Evolutionary conservation across 2,329 filamentous ascomycete genomes (phyloP).

Genomic region (Phyllosticta capitalensis): DNA sequence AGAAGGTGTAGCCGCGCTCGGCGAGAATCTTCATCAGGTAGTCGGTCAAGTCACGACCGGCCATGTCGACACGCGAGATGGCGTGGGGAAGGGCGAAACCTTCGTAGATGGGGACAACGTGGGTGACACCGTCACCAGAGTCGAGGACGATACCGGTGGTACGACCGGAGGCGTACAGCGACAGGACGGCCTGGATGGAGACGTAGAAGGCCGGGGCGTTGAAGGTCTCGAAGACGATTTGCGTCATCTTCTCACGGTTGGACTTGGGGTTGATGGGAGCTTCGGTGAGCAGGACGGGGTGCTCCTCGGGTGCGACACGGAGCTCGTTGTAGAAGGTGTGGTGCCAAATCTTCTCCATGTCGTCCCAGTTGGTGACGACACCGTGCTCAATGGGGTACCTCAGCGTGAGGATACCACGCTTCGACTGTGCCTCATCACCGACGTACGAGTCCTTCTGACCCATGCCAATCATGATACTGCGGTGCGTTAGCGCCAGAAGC

Average conservation of each 20-base stretch:
- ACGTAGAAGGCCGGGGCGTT: slow-evolving; percentile 99
- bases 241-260: slow-evolving; percentile 99
- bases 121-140: slow-evolving; percentile 99
- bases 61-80: slow-evolving; percentile 99
- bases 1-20: slow-evolving; percentile 99
- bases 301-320: slow-evolving; percentile 99
- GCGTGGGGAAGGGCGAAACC: slow-evolving; percentile 99
- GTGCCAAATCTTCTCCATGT: slow-evolving; percentile 99
- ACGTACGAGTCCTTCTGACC: slow-evolving; percentile 99
- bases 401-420: slow-evolving; percentile 99
- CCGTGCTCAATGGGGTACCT: slow-evolving; percentile 99
- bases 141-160: slow-evolving; percentile 99
- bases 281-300: slow-evolving; percentile 98
- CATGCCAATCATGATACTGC: slow-evolving; percentile 99
- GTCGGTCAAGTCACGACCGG: slow-evolving; percentile 98
- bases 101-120: slow-evolving; percentile 99
- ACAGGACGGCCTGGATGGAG: slow-evolving; percentile 98
- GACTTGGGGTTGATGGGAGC: slow-evolving; percentile 99
- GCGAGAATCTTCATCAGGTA: slow-evolving; percentile 99
- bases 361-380: slow-evolving; percentile 99
- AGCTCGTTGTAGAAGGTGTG: slow-evolving; percentile 99
- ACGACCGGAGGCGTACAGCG: slow-evolving; percentile 99
- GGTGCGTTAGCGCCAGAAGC: slow-evolving; percentile 30
- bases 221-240: slow-evolving; percentile 99
- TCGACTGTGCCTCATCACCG: slow-evolving; percentile 99